A percentile compares a stretch with the other conserved stretches of the same genome.
These are phyloP conservation scores for Asclepias syriaca DNA, from an alignment of 257 asterid genomes.

Conservation along the genomic window DNA sequence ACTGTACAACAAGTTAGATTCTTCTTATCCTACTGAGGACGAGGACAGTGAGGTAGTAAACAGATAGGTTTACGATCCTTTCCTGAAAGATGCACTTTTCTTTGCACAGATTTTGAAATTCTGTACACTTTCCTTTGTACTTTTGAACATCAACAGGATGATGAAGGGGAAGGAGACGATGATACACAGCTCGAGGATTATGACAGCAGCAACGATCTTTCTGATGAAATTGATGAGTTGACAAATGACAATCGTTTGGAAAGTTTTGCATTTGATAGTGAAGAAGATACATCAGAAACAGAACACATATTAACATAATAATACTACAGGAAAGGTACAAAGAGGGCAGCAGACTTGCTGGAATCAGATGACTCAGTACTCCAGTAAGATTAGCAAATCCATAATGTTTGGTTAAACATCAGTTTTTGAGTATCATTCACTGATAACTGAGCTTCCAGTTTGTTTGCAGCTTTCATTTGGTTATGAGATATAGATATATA, in stretches of 20 bases:
- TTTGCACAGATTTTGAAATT: neutral
- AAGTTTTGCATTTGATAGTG: neutral
- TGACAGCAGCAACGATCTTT: conserved; percentile 27
- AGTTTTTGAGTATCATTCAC: neutral
- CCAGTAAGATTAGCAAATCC: neutral
- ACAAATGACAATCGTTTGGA: conserved; percentile 2
- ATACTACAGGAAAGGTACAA: conserved; percentile 3
- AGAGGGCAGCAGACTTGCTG: neutral
- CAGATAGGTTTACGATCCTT: neutral
- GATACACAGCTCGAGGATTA: conserved; percentile 32
- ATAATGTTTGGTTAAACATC: neutral
- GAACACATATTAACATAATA: conserved; percentile 27
- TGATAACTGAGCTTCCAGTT: neutral
- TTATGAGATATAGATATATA: too few species aligned
- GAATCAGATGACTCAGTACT: neutral
- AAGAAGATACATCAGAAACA: conserved; percentile 26
- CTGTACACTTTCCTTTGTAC: too few species aligned
- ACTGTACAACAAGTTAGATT: conserved; percentile 60
- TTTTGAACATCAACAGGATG: conserved; percentile 15
- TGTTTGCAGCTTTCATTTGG: neutral
- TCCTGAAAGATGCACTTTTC: neutral
- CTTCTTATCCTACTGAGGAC: conserved; percentile 63
- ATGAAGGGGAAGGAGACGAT: conserved; percentile 37
- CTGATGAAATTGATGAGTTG: conserved; percentile 22
- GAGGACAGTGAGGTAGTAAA: conserved; percentile 70